Base-by-base conservation (phyloP, 2,329 filamentous ascomycete species). In the Nemania sp. region DNA sequence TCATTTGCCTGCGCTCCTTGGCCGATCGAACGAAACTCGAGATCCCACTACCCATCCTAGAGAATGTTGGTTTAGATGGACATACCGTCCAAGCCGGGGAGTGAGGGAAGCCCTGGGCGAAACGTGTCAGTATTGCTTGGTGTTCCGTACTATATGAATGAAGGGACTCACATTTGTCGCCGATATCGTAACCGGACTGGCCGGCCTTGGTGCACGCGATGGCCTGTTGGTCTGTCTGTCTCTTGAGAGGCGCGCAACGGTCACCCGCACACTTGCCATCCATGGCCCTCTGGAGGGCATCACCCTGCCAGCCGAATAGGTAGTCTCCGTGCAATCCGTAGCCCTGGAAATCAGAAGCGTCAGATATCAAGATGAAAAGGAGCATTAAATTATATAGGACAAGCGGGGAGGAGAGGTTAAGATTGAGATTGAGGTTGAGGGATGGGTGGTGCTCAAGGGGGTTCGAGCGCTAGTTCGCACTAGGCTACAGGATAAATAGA, bases 281-380 rank as follows among this genome's bases (percentile, higher is more conserved):
- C 71, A 73, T 73, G 32, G 71, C 72, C 25, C 59, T 70, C 68
- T 78, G 76, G 45, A 77, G 73, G 0, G 74, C 65, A 47, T 77
- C 73, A 55, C 73, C 74, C 56, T 76, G 66, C 75, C 75, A 76
- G 39, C 75, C 74, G 60, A 77, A 77, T 12, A 77, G 64, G 60
- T 77, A 77, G 59, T 77, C 76, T 20, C 75, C 75, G 60, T 76
- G 74, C 43, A 74, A 69, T 10, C 73, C 74, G 59, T 73, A 74
- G 4, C 75, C 75, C 32, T 20, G 40, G n/a, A 10, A 10, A 9
- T 43, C 17, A 9, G 15, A 17, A 11, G 39, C 39, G 40, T 43
- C 4, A 17, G 17, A 20, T 17, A 15, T 2, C 3, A 43, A 43
- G 39, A 20, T 17, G 13, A 20, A 3, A 15, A 20, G 9, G n/a